Evolutionary conservation across 352 stramenopile genomes (phyloP).

Genomic region (Globisporangium sylvaticum): DNA sequence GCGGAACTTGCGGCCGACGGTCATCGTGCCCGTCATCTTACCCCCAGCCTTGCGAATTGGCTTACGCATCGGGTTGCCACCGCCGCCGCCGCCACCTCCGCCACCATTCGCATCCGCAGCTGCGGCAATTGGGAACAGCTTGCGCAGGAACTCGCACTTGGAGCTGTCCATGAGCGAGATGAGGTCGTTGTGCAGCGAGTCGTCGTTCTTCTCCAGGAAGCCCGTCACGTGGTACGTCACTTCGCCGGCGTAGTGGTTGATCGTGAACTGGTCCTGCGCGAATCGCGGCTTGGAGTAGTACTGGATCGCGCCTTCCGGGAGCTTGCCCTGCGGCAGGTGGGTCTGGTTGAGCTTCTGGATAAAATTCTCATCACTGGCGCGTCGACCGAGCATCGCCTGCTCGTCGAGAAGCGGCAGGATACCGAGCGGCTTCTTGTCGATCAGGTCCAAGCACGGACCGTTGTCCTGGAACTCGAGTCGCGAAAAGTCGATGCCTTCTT

Average conservation of each 20-base stretch:
- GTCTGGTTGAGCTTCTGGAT: conserved; percentile 91
- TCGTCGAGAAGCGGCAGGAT: conserved; percentile 95
- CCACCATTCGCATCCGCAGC: conserved; percentile 25
- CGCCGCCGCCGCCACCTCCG: conserved; percentile 16
- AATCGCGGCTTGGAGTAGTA: conserved; percentile 88
- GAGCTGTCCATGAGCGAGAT: conserved; percentile 87
- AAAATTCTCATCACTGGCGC: conserved; percentile 89
- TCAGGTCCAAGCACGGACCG: conserved; percentile 89
- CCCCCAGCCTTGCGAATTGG: conserved; percentile 74
- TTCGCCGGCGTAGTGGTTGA: conserved; percentile 96
- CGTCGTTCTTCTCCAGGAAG: conserved; percentile 98
- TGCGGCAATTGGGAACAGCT: conserved; percentile 60
- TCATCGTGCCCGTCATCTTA: conserved; percentile 90
- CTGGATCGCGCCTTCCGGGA: conserved; percentile 63
- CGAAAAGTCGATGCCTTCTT: conserved; percentile 93
- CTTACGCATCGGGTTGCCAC: conserved; percentile 54
- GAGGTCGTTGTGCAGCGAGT: conserved; percentile 92
- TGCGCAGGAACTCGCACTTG: conserved; percentile 73
- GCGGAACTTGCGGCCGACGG: conserved; percentile 87
- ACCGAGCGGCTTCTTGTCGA: conserved; percentile 91
- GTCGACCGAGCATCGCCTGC: conserved; percentile 91
- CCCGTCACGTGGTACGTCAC: conserved; percentile 95
- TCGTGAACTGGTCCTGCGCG: conserved; percentile 93
- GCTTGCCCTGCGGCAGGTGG: conserved; percentile 74
- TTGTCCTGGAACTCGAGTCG: conserved; percentile 93